phyloP scores from a whole-genome alignment of 164 flowering plant species.

The Cinnamomum chago region DNA sequence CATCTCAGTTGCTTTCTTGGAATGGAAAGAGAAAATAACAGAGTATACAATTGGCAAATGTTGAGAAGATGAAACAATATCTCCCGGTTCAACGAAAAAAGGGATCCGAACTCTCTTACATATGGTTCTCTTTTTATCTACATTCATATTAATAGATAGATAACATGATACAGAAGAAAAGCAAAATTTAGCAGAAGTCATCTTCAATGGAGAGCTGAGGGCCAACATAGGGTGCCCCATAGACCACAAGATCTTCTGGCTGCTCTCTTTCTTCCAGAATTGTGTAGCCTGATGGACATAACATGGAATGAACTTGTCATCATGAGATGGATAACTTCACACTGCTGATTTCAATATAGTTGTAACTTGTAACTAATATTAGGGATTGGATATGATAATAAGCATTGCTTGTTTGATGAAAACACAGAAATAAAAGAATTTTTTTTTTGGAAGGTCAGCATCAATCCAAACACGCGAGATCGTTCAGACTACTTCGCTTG shows the following conservation, averaged over 20 bases:
- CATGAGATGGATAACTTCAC: not conserved
- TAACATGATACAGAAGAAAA: not conserved
- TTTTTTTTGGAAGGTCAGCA: too few species aligned
- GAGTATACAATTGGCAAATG: too few species aligned
- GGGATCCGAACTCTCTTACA: not conserved
- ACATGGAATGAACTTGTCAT: not conserved
- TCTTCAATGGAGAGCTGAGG: conserved; percentile 10
- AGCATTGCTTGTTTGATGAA: not conserved
- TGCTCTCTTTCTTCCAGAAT: conserved; percentile 27
- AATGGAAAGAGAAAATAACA: not conserved
- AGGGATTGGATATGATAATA: not conserved
- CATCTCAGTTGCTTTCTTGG: too few species aligned
- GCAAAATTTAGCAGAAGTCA: not conserved
- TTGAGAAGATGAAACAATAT: too few species aligned
- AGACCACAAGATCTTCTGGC: conserved; percentile 22
- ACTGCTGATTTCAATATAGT: not conserved
- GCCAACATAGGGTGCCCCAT: conserved; percentile 28
- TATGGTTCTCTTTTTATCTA: not conserved
- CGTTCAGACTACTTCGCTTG: not conserved
- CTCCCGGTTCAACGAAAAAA: not conserved
- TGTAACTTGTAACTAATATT: not conserved
- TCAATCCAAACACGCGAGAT: not conserved
- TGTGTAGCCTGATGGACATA: conserved; percentile 20
- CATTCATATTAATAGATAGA: not conserved
- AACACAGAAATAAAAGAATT: too few species aligned